A percentile compares a stretch with the other conserved stretches of the same genome.
Evolutionary conservation across 257 asterid genomes (phyloP).

Genomic region (Przewalskia tangutica): DNA sequence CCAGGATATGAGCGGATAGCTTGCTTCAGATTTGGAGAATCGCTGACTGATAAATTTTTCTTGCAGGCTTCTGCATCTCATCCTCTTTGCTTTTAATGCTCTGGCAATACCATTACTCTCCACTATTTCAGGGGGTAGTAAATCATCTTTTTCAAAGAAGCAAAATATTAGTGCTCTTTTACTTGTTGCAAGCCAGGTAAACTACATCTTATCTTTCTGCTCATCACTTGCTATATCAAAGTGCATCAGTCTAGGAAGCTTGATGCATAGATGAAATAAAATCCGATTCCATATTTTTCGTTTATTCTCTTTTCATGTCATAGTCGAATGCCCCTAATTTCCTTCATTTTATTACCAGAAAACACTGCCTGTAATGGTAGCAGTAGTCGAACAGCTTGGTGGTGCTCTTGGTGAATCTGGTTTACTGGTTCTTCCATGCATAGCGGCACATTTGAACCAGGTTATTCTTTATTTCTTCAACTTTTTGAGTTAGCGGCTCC

Average conservation of each 20-base stretch:
- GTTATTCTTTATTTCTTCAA: slow-evolving; percentile 19
- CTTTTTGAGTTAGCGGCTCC: background rate
- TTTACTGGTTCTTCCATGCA: slow-evolving; percentile 83
- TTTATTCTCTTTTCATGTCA: background rate
- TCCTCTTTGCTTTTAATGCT: slow-evolving; percentile 57
- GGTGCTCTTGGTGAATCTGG: slow-evolving; percentile 90
- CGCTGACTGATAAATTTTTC: background rate
- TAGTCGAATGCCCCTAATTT: background rate
- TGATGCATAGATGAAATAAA: background rate
- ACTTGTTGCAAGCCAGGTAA: slow-evolving; percentile 89
- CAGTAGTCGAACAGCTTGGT: slow-evolving; percentile 93
- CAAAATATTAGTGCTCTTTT: slow-evolving; percentile 68
- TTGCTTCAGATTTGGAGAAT: background rate
- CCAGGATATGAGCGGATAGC: background rate
- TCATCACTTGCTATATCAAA: background rate
- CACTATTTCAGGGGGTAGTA: slow-evolving; percentile 40
- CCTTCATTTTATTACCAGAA: slow-evolving; percentile 31
- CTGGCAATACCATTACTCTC: slow-evolving; percentile 38
- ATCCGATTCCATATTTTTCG: background rate
- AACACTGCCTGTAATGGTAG: slow-evolving; percentile 92
- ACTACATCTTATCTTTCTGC: background rate
- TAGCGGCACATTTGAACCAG: slow-evolving; percentile 94
- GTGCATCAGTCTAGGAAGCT: background rate
- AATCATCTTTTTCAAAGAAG: slow-evolving; percentile 58
- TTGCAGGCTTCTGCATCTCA: slow-evolving; percentile 67